These are phyloP conservation scores for Chytridiales sp. DNA, from an alignment of 371 early-diverging fungal species.

Conservation along the genomic window DNA sequence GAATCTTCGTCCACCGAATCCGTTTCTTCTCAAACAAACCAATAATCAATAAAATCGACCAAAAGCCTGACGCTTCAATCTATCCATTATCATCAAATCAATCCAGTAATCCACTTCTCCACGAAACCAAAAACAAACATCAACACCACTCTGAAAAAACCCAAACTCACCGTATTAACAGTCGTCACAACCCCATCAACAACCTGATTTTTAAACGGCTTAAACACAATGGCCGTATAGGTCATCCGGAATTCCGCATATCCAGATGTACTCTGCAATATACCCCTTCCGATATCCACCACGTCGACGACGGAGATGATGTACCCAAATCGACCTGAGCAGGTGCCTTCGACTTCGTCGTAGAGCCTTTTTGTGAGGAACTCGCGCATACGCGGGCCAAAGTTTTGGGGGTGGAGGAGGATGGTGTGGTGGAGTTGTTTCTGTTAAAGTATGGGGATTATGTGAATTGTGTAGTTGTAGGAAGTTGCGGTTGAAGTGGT, in stretches of 20 bases:
- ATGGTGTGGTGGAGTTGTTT: slow-evolving; percentile 88
- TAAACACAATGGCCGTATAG: slow-evolving; percentile 97
- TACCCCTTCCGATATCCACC: slow-evolving; percentile 76
- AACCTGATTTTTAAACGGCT: slow-evolving; percentile 96
- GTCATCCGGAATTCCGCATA: slow-evolving; percentile 89
- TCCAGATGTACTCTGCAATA: slow-evolving; percentile 83
- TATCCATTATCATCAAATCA: slow-evolving; percentile 11
- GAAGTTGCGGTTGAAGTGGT: too few relatives aligned
- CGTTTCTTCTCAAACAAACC: too few relatives aligned
- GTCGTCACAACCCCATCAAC: slow-evolving; percentile 93
- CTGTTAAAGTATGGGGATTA: too few relatives aligned
- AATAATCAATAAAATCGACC: too few relatives aligned
- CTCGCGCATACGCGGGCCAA: slow-evolving; percentile 81
- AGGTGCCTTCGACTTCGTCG: slow-evolving; percentile 94
- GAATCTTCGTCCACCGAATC: too few relatives aligned
- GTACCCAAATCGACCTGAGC: slow-evolving; percentile 90
- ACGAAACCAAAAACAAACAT: background rate
- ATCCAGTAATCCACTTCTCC: too few relatives aligned
- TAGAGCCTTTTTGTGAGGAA: slow-evolving; percentile 75
- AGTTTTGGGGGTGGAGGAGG: slow-evolving; percentile 86
- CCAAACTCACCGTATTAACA: slow-evolving; percentile 85
- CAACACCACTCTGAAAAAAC: background rate
- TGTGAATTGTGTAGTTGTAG: too few relatives aligned
- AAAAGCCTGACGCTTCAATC: too few relatives aligned
- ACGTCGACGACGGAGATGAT: slow-evolving; percentile 85